Evolutionary conservation across 345 rosid species (phyloP).

Genomic region (Conringia planisiliqua): DNA sequence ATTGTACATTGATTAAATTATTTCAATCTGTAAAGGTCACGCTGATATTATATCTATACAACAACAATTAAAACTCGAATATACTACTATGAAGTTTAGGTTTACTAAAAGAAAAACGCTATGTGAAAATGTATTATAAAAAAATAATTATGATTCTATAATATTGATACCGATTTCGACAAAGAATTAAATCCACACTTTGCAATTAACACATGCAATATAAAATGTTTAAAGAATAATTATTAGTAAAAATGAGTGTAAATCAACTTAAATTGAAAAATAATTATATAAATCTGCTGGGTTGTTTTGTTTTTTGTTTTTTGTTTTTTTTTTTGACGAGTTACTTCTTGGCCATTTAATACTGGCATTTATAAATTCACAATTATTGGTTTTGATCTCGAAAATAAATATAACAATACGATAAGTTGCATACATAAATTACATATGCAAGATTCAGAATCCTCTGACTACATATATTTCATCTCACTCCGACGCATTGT

Average conservation of each 20-base stretch:
- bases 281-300: neutral
- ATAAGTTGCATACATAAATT: neutral
- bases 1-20: neutral
- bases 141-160: neutral
- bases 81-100: neutral
- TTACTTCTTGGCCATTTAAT: neutral
- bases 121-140: too few species aligned
- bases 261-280: neutral
- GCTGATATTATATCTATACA: neutral
- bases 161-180: neutral
- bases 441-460: neutral
- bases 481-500: neutral
- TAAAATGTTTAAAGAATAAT: neutral
- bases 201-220: neutral
- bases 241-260: neutral
- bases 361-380: neutral
- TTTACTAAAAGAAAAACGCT: neutral
- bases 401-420: neutral
- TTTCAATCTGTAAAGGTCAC: neutral
- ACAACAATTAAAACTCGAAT: neutral
- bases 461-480: neutral
- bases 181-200: neutral
- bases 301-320: neutral
- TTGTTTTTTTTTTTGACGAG: neutral
- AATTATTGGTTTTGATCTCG: neutral